Evolutionary conservation across 305 asterid species (phyloP).

Genomic region (Fraxinus floribunda): DNA sequence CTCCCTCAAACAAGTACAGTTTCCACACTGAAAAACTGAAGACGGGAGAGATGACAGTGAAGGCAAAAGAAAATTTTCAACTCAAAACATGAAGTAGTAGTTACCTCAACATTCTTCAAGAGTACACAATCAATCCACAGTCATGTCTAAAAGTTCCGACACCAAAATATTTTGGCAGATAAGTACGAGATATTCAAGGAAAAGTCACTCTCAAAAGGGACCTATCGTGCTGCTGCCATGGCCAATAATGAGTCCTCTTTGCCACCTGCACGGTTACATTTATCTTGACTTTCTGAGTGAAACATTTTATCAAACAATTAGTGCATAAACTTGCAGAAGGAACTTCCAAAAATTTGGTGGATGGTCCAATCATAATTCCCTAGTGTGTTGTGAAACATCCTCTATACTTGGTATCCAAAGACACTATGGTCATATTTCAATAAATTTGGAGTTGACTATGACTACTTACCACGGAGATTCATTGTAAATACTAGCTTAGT

Average conservation of each 20-base stretch:
- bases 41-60: background rate
- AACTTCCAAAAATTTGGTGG: conserved; percentile 20
- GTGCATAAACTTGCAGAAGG: conserved; percentile 16
- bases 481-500: background rate
- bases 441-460: background rate
- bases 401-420: background rate
- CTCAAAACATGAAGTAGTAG: background rate
- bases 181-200: conserved; percentile 20
- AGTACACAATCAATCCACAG: conserved; percentile 14
- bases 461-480: background rate
- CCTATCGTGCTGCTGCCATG: conserved; percentile 25
- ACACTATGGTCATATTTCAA: background rate
- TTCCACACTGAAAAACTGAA: background rate
- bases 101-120: conserved; percentile 2
- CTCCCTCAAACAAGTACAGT: background rate
- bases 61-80: conserved; percentile 3
- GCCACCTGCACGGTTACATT: conserved; percentile 31
- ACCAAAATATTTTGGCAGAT: conserved; percentile 19
- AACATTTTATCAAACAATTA: conserved; percentile 24
- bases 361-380: background rate
- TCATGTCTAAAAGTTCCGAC: conserved; percentile 20
- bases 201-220: conserved; percentile 35
- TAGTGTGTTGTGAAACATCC: background rate
- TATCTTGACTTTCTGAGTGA: conserved; percentile 25
- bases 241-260: conserved; percentile 35